A percentile compares a stretch with the other conserved stretches of the same genome.
Conservation (phyloP, 176 grass and related monocot species). For the Juncus inflexus region DNA sequence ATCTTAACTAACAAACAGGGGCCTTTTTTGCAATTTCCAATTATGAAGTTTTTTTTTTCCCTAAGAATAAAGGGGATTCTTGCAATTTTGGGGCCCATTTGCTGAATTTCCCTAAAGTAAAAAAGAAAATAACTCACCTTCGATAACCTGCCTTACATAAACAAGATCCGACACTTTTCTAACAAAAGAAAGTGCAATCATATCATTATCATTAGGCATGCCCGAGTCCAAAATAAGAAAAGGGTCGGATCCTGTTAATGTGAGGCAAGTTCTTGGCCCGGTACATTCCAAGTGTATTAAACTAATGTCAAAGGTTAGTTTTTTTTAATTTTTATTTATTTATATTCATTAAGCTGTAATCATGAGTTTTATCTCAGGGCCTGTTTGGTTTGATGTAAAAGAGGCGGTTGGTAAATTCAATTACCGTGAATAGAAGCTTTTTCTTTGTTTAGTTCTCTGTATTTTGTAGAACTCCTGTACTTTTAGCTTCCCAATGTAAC, state of each 20-base stretch:
- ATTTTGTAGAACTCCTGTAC: too few relatives aligned
- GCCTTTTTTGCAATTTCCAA: too few relatives aligned
- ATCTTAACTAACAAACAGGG: too few relatives aligned
- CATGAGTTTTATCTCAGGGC: too few relatives aligned
- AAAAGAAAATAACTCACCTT: slow-evolving; percentile 47
- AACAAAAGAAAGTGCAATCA: slow-evolving; percentile 87
- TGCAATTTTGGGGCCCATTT: slow-evolving; percentile 37
- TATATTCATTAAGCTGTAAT: neutral
- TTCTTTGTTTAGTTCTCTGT: too few relatives aligned
- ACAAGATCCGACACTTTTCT: slow-evolving; percentile 92
- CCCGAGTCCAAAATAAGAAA: slow-evolving; percentile 83
- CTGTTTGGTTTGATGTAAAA: too few relatives aligned
- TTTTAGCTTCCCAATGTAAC: too few relatives aligned
- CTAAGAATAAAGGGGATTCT: too few relatives aligned
- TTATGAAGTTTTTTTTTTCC: too few relatives aligned
- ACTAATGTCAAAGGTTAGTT: slow-evolving; percentile 88
- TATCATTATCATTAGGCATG: slow-evolving; percentile 81
- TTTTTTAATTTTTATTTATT: neutral
- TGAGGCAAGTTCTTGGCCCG: slow-evolving; percentile 56
- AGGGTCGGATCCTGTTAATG: slow-evolving; percentile 82
- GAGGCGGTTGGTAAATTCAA: too few relatives aligned
- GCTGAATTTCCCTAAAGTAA: slow-evolving; percentile 23
- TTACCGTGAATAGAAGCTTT: too few relatives aligned
- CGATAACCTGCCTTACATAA: slow-evolving; percentile 86
- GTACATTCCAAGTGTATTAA: slow-evolving; percentile 64